These are phyloP conservation scores for Dothiorella sarmentorum DNA, from an alignment of 2,329 filamentous ascomycete species.

Conservation along the genomic window DNA sequence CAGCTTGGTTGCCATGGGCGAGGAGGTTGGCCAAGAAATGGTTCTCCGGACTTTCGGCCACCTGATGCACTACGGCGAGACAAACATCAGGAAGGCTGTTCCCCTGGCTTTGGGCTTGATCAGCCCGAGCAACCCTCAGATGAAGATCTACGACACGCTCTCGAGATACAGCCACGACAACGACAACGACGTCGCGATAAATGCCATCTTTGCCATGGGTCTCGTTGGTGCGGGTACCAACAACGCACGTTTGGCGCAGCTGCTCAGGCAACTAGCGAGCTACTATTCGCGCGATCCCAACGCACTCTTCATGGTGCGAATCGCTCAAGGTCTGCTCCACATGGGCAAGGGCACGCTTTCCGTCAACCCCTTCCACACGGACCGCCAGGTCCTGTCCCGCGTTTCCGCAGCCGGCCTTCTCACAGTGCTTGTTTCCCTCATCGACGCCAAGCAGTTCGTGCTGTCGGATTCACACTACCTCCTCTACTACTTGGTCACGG, in stretches of 20 bases:
- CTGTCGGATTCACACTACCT: conserved; percentile 79
- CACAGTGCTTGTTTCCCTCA: conserved; percentile 86
- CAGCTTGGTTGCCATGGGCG: conserved; percentile 93
- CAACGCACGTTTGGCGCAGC: conserved; percentile 91
- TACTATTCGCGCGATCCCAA: conserved; percentile 98
- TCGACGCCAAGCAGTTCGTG: conserved; percentile 87
- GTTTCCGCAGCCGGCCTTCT: conserved; percentile 87
- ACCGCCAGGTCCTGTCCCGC: conserved; percentile 89
- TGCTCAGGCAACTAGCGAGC: conserved; percentile 89
- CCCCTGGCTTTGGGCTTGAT: conserved; percentile 95
- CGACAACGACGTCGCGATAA: conserved; percentile 96
- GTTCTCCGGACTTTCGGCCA: conserved; percentile 95
- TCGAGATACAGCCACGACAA: conserved; percentile 98
- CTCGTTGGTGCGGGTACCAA: conserved; percentile 95
- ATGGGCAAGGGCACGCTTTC: conserved; percentile 99
- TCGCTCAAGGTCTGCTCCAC: conserved; percentile 93
- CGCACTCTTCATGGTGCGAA: conserved; percentile 97
- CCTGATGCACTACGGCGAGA: conserved; percentile 97
- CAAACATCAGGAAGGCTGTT: conserved; percentile 94
- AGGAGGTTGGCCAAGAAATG: conserved; percentile 98
- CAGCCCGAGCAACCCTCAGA: conserved; percentile 96
- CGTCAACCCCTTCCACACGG: conserved; percentile 98
- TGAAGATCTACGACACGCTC: conserved; percentile 99
- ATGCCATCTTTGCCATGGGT: conserved; percentile 99
- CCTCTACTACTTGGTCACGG: conserved; percentile 93